A percentile compares a stretch with the other conserved stretches of the same genome.
Evolutionary conservation across 495 filamentous ascomycete genomes (phyloP).

Genomic region (Tuber magnatum): DNA sequence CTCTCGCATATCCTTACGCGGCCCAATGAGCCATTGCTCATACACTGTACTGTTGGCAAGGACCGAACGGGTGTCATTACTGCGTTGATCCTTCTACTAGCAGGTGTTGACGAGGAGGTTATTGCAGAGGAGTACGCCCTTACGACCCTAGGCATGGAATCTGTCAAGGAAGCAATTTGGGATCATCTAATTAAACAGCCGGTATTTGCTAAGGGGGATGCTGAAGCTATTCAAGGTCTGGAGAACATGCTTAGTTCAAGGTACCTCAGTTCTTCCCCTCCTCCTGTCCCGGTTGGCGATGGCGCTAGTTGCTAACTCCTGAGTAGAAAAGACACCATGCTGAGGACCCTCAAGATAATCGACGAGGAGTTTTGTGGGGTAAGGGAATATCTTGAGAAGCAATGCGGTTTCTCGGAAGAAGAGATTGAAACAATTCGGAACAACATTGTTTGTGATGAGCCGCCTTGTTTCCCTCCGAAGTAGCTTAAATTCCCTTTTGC

Average conservation of each 20-base stretch:
- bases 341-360: slow-evolving; percentile 49
- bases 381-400: slow-evolving; percentile 51
- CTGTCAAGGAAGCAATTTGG: slow-evolving; percentile 45
- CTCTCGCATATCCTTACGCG: slow-evolving; percentile 40
- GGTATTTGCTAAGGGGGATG: slow-evolving; percentile 32
- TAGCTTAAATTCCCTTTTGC: not conserved
- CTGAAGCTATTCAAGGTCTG: slow-evolving; percentile 41
- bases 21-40: slow-evolving; percentile 45
- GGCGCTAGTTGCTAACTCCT: slow-evolving; percentile 19
- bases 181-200: slow-evolving; percentile 26
- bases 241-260: slow-evolving; percentile 49
- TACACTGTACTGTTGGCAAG: slow-evolving; percentile 59
- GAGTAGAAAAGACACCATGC: slow-evolving; percentile 51
- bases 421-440: slow-evolving; percentile 48
- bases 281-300: slow-evolving; percentile 9
- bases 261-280: slow-evolving; percentile 41
- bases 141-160: slow-evolving; percentile 49
- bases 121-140: slow-evolving; percentile 59
- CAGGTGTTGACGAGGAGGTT: slow-evolving; percentile 50
- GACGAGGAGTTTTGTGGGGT: slow-evolving; percentile 51
- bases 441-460: slow-evolving; percentile 47
- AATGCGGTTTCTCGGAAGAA: slow-evolving; percentile 49
- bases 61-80: slow-evolving; percentile 59
- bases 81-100: slow-evolving; percentile 54
- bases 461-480: slow-evolving; percentile 15